phyloP scores from a whole-genome alignment of 208 protist species.

The Leishmania mexicana region DNA sequence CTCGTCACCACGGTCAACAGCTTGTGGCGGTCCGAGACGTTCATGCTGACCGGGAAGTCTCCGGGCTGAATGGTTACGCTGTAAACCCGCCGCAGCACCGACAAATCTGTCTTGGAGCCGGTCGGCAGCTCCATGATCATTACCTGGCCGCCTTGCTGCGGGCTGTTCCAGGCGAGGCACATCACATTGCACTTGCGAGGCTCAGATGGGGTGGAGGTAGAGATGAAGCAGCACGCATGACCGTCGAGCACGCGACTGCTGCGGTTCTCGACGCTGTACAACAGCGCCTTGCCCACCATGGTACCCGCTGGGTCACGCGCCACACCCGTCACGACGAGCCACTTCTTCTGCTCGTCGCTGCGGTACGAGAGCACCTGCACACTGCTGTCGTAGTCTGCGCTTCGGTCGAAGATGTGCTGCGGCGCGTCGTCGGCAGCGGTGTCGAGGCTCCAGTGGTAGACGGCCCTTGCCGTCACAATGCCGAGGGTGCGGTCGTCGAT shows the following conservation, averaged over 20 bases:
- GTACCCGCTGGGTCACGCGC: conserved; percentile 59
- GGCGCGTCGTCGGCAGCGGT: conserved; percentile 85
- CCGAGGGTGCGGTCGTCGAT: conserved; percentile 94
- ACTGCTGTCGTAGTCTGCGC: conserved; percentile 80
- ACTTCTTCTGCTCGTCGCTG: conserved; percentile 93
- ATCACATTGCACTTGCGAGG: conserved; percentile 92
- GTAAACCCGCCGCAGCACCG: conserved; percentile 57
- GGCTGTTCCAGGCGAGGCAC: conserved; percentile 93
- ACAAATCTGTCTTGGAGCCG: conserved; percentile 73
- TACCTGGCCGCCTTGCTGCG: conserved; percentile 80
- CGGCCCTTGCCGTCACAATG: conserved; percentile 94
- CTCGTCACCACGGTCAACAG: conserved; percentile 98
- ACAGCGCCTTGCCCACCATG: conserved; percentile 95
- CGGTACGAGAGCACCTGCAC: conserved; percentile 99
- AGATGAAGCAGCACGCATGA: conserved; percentile 95
- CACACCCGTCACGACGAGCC: conserved; percentile 97
- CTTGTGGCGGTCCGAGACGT: conserved; percentile 95
- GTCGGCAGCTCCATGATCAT: conserved; percentile 93
- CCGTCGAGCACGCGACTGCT: conserved; percentile 96
- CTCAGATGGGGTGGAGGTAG: conserved; percentile 70
- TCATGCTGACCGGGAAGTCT: conserved; percentile 99
- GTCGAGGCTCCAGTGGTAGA: conserved; percentile 99
- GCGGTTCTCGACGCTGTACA: conserved; percentile 97
- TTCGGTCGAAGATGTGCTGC: conserved; percentile 96
- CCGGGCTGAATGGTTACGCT: conserved; percentile 61